Evolutionary conservation across 768 basidiomycete genomes (phyloP).

Genomic region (Naematelia aurantialba): DNA sequence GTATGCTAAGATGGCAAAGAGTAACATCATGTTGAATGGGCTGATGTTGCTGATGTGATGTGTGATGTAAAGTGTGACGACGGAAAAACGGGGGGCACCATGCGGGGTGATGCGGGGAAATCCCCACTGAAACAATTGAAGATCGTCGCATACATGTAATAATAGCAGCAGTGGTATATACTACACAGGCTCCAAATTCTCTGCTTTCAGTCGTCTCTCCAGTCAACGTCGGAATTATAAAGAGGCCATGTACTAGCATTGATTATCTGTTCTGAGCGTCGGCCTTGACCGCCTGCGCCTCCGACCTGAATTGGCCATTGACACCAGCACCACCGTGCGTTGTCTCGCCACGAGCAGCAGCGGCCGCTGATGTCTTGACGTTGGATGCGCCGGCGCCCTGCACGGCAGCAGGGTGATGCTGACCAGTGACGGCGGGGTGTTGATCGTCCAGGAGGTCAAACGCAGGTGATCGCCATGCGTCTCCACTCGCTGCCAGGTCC

Average conservation of each 20-base stretch:
- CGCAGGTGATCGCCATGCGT: constrained; percentile 58
- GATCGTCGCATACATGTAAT: neutral
- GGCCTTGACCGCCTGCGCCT: neutral
- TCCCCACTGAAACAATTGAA: no score
- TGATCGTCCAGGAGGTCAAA: constrained; percentile 47
- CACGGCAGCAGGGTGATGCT: constrained; percentile 33
- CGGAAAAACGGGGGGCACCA: no score
- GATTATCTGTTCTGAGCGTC: neutral
- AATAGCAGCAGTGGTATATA: neutral
- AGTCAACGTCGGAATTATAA: neutral
- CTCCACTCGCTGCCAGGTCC: constrained; percentile 53
- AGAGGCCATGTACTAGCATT: neutral
- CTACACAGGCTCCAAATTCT: neutral
- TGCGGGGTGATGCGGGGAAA: no score
- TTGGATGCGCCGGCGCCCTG: constrained; percentile 25
- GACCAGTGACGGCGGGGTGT: constrained; percentile 47
- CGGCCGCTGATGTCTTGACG: constrained; percentile 3
- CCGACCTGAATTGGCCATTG: neutral
- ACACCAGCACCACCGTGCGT: neutral
- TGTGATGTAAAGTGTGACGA: no score
- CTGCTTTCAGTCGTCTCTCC: neutral
- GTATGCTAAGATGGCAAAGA: neutral
- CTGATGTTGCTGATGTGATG: no score
- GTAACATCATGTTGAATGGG: no score
- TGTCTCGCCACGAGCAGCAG: neutral